These are phyloP conservation scores for Sporothrix pseudoabietina DNA, from an alignment of 2,329 filamentous ascomycete species.

Conservation along the genomic window DNA sequence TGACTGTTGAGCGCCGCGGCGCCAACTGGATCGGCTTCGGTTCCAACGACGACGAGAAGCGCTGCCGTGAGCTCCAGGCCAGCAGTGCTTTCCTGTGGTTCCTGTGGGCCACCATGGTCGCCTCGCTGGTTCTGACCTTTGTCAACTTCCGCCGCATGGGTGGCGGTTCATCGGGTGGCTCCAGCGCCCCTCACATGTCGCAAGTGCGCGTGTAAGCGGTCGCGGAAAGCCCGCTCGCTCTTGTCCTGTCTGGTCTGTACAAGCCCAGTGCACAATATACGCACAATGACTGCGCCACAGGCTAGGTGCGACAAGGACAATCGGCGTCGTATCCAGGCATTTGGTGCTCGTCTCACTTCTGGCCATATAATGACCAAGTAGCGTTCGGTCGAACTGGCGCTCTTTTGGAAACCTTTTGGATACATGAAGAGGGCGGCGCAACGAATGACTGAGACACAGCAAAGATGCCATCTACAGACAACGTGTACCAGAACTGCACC, in stretches of 20 bases:
- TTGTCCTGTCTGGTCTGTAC: neutral
- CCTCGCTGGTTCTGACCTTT: slow-evolving; percentile 58
- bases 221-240: neutral
- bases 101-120: slow-evolving; percentile 65
- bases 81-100: slow-evolving; percentile 79
- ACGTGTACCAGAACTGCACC: neutral
- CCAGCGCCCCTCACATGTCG: slow-evolving; percentile 54
- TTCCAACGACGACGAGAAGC: slow-evolving; percentile 59
- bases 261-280: neutral
- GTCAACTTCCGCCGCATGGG: slow-evolving; percentile 55
- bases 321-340: neutral
- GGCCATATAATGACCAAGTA: slow-evolving; percentile 3
- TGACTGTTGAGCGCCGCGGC: slow-evolving; percentile 41
- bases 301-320: neutral
- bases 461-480: neutral
- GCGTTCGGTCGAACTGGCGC: neutral
- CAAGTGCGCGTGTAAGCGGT: slow-evolving; percentile 51
- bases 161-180: slow-evolving; percentile 46
- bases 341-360: neutral
- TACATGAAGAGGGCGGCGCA: neutral
- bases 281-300: neutral
- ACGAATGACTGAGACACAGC: neutral
- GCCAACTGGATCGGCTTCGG: slow-evolving; percentile 64
- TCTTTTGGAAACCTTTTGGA: neutral
- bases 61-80: slow-evolving; percentile 76